Base-by-base conservation (phyloP, 2,329 filamentous ascomycete species). In the Colletotrichum sp. region DNA sequence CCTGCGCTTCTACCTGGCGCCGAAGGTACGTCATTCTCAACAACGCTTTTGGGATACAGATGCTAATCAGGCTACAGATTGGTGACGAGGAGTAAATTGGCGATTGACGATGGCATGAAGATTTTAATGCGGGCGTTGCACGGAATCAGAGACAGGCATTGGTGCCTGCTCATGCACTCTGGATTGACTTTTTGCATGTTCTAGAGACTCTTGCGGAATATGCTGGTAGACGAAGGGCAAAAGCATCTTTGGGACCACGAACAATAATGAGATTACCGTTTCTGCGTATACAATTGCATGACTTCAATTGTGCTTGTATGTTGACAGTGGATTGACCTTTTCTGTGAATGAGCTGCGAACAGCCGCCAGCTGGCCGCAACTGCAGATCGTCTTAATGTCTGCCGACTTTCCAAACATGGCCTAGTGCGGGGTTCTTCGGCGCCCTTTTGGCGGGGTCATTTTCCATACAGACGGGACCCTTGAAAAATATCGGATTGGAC, bases 1-100 rank as follows among this genome's bases (percentile, higher is more conserved):
- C 86, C 88, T 99, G 87, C 93, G 96, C 83, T 99, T 99, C 92
- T 99, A 99, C 88, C 92, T 99, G 81, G 97, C 97, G 79, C 97
- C 97, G 79, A 99, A 99, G 96, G 97, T 97, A 91, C 27, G 2
- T 27, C 39, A 29, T 12, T 69, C 6, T 9, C 16, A 6, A 15
- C 16, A 9, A n/a, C 5, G 16, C 19, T 9, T 22, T 9, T 11
- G 49, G 12, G 13, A 7, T 27, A 52, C 22, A 16, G n/a, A 19
- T n/a, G 39, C 75, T 77, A 70, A 77, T 65, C 19, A 39, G 22
- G 16, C 13, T 65, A 12, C 36, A 86, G 84, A 86, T 86, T 79
- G 84, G 84, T 39, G 85, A 85, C n/a, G 84, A 86, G 29, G 84
- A 86, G 79, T 86, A 85, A 79, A 78, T 8, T 22, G 19, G 44